Percentiles rank a stretch among this genome's conserved stretches.
These are phyloP conservation scores for Fremontodendron californicum DNA, from an alignment of 345 rosid genomes.

Conservation along the genomic window DNA sequence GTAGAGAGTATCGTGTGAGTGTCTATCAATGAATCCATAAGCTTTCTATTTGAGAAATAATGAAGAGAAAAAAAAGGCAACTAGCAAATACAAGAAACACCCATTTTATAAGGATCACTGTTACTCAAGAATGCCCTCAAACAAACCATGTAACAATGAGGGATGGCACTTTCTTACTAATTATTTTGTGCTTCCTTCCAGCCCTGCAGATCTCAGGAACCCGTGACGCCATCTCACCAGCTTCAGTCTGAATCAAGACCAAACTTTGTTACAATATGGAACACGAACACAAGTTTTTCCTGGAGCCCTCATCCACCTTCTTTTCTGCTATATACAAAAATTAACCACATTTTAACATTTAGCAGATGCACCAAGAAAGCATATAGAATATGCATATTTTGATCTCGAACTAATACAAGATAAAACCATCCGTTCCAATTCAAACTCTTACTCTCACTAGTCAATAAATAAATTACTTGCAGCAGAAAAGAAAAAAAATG, in stretches of 20 bases:
- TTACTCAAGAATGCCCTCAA: slow-evolving; percentile 25
- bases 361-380: not conserved
- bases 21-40: slow-evolving; percentile 3
- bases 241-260: slow-evolving; percentile 15
- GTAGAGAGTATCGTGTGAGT: too few species aligned
- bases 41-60: slow-evolving; percentile 11
- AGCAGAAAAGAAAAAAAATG: not conserved
- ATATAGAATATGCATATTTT: not conserved
- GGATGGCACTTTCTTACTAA: slow-evolving; percentile 30
- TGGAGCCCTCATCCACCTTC: slow-evolving; percentile 54
- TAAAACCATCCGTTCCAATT: not conserved
- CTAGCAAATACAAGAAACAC: slow-evolving; percentile 31
- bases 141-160: slow-evolving; percentile 18
- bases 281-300: slow-evolving; percentile 57
- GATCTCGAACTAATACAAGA: not conserved
- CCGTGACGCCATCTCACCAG: slow-evolving; percentile 9
- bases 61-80: not conserved
- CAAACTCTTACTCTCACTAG: not conserved
- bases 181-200: slow-evolving; percentile 22
- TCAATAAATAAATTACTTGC: not conserved
- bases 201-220: slow-evolving; percentile 17
- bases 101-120: slow-evolving; percentile 26
- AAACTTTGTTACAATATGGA: slow-evolving; percentile 51
- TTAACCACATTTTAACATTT: not conserved
- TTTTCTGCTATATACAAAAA: slow-evolving; percentile 49